These are phyloP conservation scores for Thraustochytrium sp. DNA, from an alignment of 352 stramenopile species.

Conservation along the genomic window DNA sequence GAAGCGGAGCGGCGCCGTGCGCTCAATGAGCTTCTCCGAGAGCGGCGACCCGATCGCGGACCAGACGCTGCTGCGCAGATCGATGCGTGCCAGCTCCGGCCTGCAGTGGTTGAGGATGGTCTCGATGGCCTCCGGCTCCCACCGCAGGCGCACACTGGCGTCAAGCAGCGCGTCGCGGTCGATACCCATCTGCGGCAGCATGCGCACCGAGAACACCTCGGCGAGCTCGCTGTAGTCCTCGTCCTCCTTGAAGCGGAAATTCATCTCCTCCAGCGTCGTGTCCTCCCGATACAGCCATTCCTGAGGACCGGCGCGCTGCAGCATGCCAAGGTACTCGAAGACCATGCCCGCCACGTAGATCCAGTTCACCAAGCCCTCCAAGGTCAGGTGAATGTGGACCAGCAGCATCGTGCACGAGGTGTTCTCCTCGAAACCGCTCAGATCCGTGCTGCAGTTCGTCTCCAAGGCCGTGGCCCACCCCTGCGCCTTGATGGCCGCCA, in stretches of 20 bases:
- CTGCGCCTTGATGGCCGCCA: background rate
- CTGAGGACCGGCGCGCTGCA: background rate
- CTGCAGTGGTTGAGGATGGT: background rate
- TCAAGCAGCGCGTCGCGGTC: slow-evolving; percentile 15
- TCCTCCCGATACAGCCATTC: slow-evolving; percentile 38
- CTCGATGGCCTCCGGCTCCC: background rate
- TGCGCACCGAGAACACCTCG: background rate
- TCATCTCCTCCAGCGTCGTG: background rate
- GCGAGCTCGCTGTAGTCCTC: slow-evolving; percentile 23
- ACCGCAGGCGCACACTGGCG: background rate
- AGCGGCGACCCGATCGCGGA: background rate
- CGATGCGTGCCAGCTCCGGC: slow-evolving; percentile 1
- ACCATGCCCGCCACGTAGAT: background rate
- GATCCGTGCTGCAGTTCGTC: background rate
- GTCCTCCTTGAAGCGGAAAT: slow-evolving; percentile 38
- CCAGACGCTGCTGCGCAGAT: slow-evolving; percentile 5
- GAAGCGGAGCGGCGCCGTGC: background rate
- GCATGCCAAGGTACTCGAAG: slow-evolving; percentile 43
- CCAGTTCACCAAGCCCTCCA: slow-evolving; percentile 25
- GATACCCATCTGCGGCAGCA: background rate
- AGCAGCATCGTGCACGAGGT: slow-evolving; percentile 16
- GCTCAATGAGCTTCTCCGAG: background rate
- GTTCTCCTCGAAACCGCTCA: slow-evolving; percentile 21
- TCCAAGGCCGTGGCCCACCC: slow-evolving; percentile 24
- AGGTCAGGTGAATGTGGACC: slow-evolving; percentile 26